Conservation (phyloP, 2,329 filamentous ascomycete genomes). For the Hirsutella thompsonii region DNA sequence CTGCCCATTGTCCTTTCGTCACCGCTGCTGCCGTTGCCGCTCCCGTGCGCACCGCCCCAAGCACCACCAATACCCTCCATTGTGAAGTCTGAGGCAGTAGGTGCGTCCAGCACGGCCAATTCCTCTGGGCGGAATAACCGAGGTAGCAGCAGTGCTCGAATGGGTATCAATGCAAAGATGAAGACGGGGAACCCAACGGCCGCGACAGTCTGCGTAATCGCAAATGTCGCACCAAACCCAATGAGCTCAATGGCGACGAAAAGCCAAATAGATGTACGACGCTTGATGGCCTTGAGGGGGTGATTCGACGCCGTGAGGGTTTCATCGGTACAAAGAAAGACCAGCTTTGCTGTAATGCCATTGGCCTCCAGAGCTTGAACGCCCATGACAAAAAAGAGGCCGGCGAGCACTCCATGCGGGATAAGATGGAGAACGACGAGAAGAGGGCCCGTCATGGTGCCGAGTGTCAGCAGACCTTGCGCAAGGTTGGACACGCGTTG, state of each 20-base stretch:
- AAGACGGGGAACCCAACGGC: conserved; percentile 71
- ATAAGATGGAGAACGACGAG: conserved; percentile 64
- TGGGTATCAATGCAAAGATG: conserved; percentile 56
- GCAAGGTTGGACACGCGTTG: conserved; percentile 69
- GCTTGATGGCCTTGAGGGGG: conserved; percentile 47
- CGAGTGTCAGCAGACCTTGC: conserved; percentile 64
- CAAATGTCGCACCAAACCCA: conserved; percentile 67
- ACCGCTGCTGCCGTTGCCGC: conserved; percentile 6
- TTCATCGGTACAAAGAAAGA: conserved; percentile 55
- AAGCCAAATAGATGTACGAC: conserved; percentile 53
- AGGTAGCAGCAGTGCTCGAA: conserved; percentile 51
- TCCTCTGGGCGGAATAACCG: conserved; percentile 46
- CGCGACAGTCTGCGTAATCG: conserved; percentile 71
- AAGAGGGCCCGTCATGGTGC: conserved; percentile 66
- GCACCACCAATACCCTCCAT: conserved; percentile 63
- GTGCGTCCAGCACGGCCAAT: conserved; percentile 52
- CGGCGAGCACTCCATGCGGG: conserved; percentile 66
- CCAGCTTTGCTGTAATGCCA: conserved; percentile 61
- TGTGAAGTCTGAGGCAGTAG: conserved; percentile 61
- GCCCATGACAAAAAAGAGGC: conserved; percentile 78
- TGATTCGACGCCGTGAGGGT: conserved; percentile 45
- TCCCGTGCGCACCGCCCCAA: conserved; percentile 29
- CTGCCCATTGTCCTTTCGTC: conserved; percentile 8
- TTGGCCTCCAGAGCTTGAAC: conserved; percentile 65
- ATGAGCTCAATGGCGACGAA: conserved; percentile 58